A percentile compares a stretch with the other conserved stretches of the same genome.
Evolutionary conservation across 805 yeast genomes (phyloP).

Genomic region (Teunomyces tritomae): DNA sequence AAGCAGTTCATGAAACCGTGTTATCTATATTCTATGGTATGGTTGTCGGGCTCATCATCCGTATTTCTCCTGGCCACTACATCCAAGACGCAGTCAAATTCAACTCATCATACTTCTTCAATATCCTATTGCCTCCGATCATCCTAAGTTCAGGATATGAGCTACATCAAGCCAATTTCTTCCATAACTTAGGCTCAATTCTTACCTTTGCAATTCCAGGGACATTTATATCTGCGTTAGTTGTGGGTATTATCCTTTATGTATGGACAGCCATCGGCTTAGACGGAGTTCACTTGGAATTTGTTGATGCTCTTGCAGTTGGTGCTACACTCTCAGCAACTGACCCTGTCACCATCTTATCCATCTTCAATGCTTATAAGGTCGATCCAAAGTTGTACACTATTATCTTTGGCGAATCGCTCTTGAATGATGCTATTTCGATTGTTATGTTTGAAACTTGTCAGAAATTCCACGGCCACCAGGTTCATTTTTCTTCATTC

Average conservation of each 20-base stretch:
- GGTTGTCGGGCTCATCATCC: conserved; percentile 88
- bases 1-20: conserved; percentile 97
- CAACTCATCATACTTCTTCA: conserved; percentile 91
- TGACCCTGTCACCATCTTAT: conserved; percentile 95
- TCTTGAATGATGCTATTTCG: conserved; percentile 94
- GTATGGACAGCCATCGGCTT: conserved; percentile 90
- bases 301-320: conserved; percentile 95
- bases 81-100: conserved; percentile 96
- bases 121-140: conserved; percentile 91
- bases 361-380: conserved; percentile 94
- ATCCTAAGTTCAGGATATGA: conserved; percentile 96
- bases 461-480: conserved; percentile 88
- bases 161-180: conserved; percentile 91
- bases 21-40: conserved; percentile 94
- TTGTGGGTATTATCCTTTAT: conserved; percentile 81
- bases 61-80: conserved; percentile 93
- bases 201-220: conserved; percentile 96
- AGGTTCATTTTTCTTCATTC: conserved; percentile 66
- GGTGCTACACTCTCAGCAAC: conserved; percentile 98
- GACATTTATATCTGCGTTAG: conserved; percentile 87
- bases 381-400: conserved; percentile 98
- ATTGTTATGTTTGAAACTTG: conserved; percentile 99
- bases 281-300: conserved; percentile 83
- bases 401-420: conserved; percentile 93
- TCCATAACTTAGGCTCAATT: conserved; percentile 86